A percentile compares a stretch with the other conserved stretches of the same genome.
Evolutionary conservation across 805 yeast genomes (phyloP).

Genomic region (Brettanomyces sp.): DNA sequence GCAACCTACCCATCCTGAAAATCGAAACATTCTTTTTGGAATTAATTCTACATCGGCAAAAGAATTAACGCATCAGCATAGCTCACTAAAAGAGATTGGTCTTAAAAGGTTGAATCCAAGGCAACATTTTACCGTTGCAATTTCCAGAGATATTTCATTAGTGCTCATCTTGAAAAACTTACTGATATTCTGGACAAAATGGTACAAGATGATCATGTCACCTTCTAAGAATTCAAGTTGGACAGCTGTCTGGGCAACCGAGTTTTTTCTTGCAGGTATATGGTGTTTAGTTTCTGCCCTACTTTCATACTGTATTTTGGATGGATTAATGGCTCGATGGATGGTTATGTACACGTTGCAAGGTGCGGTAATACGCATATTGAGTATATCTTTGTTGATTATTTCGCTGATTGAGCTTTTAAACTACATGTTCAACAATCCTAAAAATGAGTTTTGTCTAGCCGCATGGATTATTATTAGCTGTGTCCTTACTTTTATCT

Average conservation of each 20-base stretch:
- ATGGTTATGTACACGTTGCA: constrained; percentile 80
- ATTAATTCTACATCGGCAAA: constrained; percentile 19
- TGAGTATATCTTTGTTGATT: constrained; percentile 70
- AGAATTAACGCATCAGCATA: constrained; percentile 19
- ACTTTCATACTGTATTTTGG: constrained; percentile 72
- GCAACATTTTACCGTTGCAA: constrained; percentile 66
- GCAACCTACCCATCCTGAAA: not conserved
- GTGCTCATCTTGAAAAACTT: constrained; percentile 20
- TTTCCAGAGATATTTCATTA: constrained; percentile 72
- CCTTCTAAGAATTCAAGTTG: constrained; percentile 17
- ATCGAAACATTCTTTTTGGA: constrained; percentile 12
- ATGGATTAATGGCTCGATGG: constrained; percentile 89
- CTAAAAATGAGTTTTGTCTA: constrained; percentile 49
- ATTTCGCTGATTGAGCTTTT: constrained; percentile 63
- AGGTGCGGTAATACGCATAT: constrained; percentile 82
- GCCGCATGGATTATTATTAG: constrained; percentile 92
- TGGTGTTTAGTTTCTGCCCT: constrained; percentile 91
- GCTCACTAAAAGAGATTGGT: constrained; percentile 48
- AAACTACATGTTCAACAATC: constrained; percentile 59
- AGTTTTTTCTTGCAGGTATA: constrained; percentile 72
- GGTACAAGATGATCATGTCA: constrained; percentile 16
- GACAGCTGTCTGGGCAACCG: constrained; percentile 62
- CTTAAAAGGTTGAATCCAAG: constrained; percentile 63
- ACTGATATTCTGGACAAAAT: constrained; percentile 17
- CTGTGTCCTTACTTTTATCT: constrained; percentile 70